Evolutionary conservation across 768 basidiomycete species (phyloP).

Genomic region (Albatrellus ellisii): DNA sequence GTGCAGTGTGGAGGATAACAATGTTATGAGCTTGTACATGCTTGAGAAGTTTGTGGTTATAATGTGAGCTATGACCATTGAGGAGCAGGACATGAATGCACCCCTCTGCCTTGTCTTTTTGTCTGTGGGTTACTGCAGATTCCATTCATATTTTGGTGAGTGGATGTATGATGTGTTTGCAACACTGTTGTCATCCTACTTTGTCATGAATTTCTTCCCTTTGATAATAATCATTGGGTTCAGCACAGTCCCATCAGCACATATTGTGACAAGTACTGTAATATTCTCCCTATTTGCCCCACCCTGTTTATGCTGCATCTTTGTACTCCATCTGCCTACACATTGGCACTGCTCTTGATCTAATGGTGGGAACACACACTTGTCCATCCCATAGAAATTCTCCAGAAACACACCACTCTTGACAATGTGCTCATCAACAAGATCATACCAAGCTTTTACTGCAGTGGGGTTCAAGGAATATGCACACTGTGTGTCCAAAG

Average conservation of each 20-base stretch:
- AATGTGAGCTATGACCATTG: too few species aligned
- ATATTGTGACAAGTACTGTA: slow-evolving; percentile 29
- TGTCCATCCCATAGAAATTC: slow-evolving; percentile 23
- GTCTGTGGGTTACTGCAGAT: slow-evolving; percentile 2
- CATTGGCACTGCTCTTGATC: slow-evolving; percentile 17
- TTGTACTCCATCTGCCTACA: slow-evolving; percentile 15
- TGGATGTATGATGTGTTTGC: slow-evolving; percentile 22
- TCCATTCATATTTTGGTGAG: neutral
- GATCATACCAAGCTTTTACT: slow-evolving; percentile 21
- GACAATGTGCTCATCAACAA: slow-evolving; percentile 16
- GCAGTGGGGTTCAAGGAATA: slow-evolving; percentile 25
- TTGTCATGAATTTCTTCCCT: slow-evolving; percentile 22
- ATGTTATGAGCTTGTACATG: too few species aligned
- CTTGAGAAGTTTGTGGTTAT: too few species aligned
- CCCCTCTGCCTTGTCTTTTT: too few species aligned
- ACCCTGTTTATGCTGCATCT: slow-evolving; percentile 23
- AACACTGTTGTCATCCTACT: slow-evolving; percentile 29
- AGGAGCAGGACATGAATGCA: too few species aligned
- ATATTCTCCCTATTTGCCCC: slow-evolving; percentile 24
- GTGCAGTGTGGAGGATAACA: too few species aligned
- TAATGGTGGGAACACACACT: slow-evolving; percentile 21
- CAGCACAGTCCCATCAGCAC: slow-evolving; percentile 25
- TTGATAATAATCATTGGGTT: slow-evolving; percentile 29
- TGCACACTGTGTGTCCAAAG: slow-evolving; percentile 23
- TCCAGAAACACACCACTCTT: slow-evolving; percentile 13